Conservation (phyloP, 2,329 filamentous ascomycete species). For the Pseudopithomyces chartarum region DNA sequence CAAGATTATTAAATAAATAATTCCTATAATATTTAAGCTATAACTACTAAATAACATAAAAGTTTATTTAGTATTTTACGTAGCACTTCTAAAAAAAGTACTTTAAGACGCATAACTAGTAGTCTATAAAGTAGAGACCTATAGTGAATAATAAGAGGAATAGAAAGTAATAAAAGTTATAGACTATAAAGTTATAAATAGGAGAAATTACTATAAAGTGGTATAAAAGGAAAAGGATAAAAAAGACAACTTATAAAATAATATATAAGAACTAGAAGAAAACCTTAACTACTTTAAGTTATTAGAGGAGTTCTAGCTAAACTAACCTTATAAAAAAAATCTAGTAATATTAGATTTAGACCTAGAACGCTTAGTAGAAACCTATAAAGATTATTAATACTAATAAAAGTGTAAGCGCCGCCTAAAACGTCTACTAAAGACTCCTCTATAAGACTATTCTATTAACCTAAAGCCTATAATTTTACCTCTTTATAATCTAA, state of each 20-base stretch:
- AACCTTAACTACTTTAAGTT: conserved; percentile 12
- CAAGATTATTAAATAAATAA: conserved; percentile 3
- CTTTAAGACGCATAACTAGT: not conserved
- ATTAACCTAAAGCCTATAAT: not conserved
- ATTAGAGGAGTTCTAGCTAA: conserved; percentile 4
- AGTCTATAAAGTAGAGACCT: conserved; percentile 7
- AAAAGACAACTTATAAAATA: conserved; percentile 5
- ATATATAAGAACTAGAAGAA: conserved; percentile 9
- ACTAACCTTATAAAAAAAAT: not conserved
- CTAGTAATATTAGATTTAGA: not conserved
- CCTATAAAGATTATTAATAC: not conserved
- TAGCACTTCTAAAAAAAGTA: conserved; percentile 5
- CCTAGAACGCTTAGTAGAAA: not conserved
- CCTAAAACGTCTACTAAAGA: not conserved
- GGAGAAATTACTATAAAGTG: conserved; percentile 7
- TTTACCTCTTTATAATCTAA: not conserved
- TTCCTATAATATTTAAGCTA: not conserved
- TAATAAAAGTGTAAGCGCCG: not conserved
- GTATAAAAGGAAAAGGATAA: conserved; percentile 4
- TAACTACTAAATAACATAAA: not conserved
- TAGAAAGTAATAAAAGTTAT: not conserved
- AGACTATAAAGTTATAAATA: not conserved
- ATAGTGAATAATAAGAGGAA: not conserved
- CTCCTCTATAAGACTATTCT: not conserved
- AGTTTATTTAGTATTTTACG: not conserved